These are phyloP conservation scores for Noccaea bulbosa DNA, from an alignment of 345 rosid genomes.

Conservation along the genomic window DNA sequence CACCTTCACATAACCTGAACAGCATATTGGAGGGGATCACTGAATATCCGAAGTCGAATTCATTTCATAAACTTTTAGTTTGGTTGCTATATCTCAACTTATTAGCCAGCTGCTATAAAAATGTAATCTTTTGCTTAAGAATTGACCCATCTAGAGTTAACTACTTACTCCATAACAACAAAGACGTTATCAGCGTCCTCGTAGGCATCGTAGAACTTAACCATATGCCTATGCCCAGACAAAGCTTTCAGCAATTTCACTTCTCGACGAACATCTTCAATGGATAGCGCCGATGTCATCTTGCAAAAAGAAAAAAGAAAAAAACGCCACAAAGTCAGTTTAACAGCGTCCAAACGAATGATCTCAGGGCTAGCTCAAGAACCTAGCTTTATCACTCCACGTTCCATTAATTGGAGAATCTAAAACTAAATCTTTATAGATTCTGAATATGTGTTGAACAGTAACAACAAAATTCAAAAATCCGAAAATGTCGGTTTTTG, in stretches of 20 bases:
- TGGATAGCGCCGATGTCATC: constrained; percentile 88
- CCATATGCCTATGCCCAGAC: constrained; percentile 79
- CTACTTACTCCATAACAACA: constrained; percentile 90
- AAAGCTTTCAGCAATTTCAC: constrained; percentile 84
- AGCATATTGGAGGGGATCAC: neutral
- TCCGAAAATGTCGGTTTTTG: neutral
- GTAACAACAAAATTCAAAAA: constrained; percentile 3
- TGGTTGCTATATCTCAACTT: neutral
- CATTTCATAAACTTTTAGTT: constrained; percentile 3
- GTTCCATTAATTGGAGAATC: neutral
- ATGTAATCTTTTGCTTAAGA: neutral
- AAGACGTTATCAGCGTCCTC: constrained; percentile 81
- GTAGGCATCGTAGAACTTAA: constrained; percentile 77
- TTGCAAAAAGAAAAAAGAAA: constrained; percentile 37
- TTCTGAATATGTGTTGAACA: constrained; percentile 3
- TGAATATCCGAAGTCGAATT: constrained; percentile 2
- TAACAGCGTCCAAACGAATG: neutral
- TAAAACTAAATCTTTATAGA: neutral
- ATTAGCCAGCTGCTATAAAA: constrained; percentile 1
- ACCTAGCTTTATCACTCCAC: neutral
- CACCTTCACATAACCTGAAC: constrained; percentile 93
- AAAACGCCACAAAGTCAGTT: constrained; percentile 11
- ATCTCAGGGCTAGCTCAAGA: constrained; percentile 2
- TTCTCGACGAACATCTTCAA: constrained; percentile 96
- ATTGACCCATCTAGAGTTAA: neutral